Evolutionary conservation across 352 stramenopile species (phyloP), one percentile per base, ranked within the genome.

Genomic region (Phytophthora litchii): DNA sequence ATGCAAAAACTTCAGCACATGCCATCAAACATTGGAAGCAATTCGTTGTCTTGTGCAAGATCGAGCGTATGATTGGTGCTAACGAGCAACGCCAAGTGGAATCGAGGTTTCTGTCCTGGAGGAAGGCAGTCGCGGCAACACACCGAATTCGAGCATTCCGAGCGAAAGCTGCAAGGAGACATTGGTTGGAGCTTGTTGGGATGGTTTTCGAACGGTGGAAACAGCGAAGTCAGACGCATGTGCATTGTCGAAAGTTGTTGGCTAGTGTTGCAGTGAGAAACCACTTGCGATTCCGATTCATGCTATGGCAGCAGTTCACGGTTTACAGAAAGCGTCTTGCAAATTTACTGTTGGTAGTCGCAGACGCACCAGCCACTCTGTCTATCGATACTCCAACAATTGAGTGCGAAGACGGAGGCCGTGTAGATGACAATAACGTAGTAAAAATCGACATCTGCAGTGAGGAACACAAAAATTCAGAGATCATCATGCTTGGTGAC

Each of bases 241-340:
- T 31, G 11, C 73, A 67, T 13, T 75, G 77, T 20, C 52, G 67
- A 10, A 70, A 54, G 13, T 45, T 91, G 5, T 41, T 91, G 2
- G 59, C 48, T 7, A 77, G 51, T 16, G 64, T 80, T 4, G 70
- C 76, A 20, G 50, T 74, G 7, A 52, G 62, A 0, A 76, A 70
- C 14, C 72, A 64, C 16, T 7, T 85, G 11, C 67, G 76, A 4
- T 81, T 86, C 21, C 75, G 79, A 0, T 91, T 87, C 19, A 23
- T 70, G 19, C 46, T 87, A 9, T 91, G 81, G 81, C 72, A 76
- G 21, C 44, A 60, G 38, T 87, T 85, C 20, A 60, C 64, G 3
- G 29, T 7, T 7, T 61, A 79, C 7, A 40, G 60, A 6, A 58
- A 61, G 31, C 66, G 59, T 1, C 48, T 90, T 9, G 62, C 66